phyloP scores from a whole-genome alignment of 2,329 filamentous ascomycete species.

The Dactylonectria macrodidyma region DNA sequence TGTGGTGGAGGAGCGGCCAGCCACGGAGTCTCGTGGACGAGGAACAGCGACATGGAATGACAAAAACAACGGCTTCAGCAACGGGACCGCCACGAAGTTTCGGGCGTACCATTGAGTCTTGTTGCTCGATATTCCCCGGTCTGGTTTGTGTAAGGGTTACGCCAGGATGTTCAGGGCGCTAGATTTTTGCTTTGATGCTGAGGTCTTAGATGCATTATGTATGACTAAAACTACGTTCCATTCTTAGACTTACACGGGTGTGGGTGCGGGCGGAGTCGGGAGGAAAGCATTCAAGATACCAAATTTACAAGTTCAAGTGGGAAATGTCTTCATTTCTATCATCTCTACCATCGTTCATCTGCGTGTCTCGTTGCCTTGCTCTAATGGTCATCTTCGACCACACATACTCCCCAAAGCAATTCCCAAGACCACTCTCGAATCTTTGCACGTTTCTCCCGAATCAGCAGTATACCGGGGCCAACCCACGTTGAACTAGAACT shows the following conservation, averaged over 20 bases:
- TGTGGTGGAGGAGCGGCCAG: conserved; percentile 48
- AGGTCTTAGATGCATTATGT: neutral
- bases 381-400: too few species aligned
- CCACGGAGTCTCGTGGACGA: conserved; percentile 30
- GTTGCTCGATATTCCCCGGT: conserved; percentile 8
- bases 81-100: conserved; percentile 20
- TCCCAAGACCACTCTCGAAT: neutral
- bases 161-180: conserved; percentile 23
- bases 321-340: conserved; percentile 13
- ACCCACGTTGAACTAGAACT: too few species aligned
- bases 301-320: conserved; percentile 11
- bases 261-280: neutral
- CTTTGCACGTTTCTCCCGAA: neutral
- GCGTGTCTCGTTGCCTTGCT: too few species aligned
- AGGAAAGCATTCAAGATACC: conserved; percentile 41
- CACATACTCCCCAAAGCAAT: neutral
- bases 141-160: neutral
- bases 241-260: neutral
- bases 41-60: conserved; percentile 15
- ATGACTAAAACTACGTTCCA: neutral
- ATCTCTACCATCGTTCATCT: neutral
- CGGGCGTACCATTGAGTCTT: conserved; percentile 23
- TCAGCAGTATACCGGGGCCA: neutral
- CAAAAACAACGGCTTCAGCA: conserved; percentile 11
- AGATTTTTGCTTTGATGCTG: neutral